These are phyloP conservation scores for Podospora pseudoanserina DNA, from an alignment of 495 filamentous ascomycete species.

Conservation along the genomic window DNA sequence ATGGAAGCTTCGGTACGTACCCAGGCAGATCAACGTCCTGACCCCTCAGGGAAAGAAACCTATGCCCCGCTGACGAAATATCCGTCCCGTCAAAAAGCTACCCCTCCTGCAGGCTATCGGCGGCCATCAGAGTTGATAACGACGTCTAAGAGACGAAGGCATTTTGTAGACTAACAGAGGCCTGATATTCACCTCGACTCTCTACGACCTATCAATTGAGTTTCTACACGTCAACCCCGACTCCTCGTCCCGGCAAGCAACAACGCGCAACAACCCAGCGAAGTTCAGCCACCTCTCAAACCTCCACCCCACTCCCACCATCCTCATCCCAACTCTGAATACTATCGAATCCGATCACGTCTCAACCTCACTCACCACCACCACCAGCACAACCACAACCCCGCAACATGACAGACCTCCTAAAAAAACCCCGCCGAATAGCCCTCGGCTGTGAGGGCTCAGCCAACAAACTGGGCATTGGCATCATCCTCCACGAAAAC, in stretches of 20 bases:
- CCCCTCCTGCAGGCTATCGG: conserved; percentile 2
- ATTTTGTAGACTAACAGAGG: background rate
- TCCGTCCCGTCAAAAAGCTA: background rate
- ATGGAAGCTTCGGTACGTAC: background rate
- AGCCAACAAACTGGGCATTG: conserved; percentile 95
- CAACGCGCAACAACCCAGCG: background rate
- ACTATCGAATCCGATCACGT: background rate
- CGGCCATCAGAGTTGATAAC: background rate
- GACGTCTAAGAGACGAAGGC: background rate
- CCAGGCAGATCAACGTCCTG: conserved; percentile 1
- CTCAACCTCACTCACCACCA: background rate
- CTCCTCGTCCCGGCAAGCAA: background rate
- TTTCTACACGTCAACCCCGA: background rate
- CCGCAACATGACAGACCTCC: conserved; percentile 10
- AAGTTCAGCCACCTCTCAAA: background rate
- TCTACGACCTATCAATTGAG: background rate
- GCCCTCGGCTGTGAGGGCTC: conserved; percentile 93
- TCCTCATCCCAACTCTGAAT: conserved; percentile 6
- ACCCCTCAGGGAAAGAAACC: conserved; percentile 1
- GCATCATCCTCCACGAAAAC: conserved; percentile 76
- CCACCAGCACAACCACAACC: background rate
- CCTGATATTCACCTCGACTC: background rate
- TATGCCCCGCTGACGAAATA: conserved; percentile 27
- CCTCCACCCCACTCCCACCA: background rate
- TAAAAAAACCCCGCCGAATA: conserved; percentile 47